Percentiles rank a stretch among this genome's conserved stretches.
phyloP scores from a whole-genome alignment of 257 asterid genomes.

The Solanum lycopersicoides region DNA sequence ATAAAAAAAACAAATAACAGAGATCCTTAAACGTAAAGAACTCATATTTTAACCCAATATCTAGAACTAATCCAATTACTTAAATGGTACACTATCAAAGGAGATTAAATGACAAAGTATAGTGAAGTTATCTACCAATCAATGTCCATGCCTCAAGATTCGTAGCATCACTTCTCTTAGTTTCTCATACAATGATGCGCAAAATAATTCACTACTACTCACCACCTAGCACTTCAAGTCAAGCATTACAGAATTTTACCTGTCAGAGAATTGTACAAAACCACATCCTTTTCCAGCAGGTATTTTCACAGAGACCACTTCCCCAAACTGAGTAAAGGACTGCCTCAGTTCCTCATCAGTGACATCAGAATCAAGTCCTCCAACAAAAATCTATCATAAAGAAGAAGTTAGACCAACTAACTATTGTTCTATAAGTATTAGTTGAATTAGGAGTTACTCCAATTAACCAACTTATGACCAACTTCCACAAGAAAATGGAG shows the following conservation, averaged over 20 bases:
- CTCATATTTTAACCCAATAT: neutral
- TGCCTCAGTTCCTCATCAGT: slow-evolving; percentile 83
- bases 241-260: slow-evolving; percentile 31
- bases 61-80: neutral
- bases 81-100: neutral
- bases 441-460: neutral
- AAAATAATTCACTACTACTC: neutral
- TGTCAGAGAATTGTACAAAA: slow-evolving; percentile 71
- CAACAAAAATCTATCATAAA: slow-evolving; percentile 32
- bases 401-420: neutral
- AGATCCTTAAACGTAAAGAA: neutral
- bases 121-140: neutral
- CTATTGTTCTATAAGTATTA: neutral
- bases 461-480: neutral
- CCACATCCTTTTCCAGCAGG: slow-evolving; percentile 98
- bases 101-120: neutral
- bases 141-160: neutral
- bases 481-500: slow-evolving; percentile 6
- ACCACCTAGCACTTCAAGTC: neutral
- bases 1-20: neutral
- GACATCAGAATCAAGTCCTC: slow-evolving; percentile 82
- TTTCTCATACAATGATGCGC: neutral
- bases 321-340: slow-evolving; percentile 75
- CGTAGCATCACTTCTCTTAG: neutral
- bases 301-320: slow-evolving; percentile 79